Conservation (phyloP, 306 rosid species). For the Gastrolobium villosum region DNA sequence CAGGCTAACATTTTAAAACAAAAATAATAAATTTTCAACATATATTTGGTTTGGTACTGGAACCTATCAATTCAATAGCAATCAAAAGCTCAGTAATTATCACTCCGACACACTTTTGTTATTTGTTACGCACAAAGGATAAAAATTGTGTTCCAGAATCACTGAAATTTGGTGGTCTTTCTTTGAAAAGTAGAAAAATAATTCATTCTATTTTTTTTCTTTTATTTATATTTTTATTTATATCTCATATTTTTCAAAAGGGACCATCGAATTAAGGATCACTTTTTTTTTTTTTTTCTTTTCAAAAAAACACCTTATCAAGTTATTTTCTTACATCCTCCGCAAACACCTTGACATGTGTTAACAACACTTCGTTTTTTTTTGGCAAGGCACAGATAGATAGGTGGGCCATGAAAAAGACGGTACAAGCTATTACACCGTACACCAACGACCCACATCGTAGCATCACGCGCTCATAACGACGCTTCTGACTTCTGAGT, state of each 20-base stretch:
- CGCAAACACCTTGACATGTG: constrained; percentile 39
- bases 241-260: no score
- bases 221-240: no score
- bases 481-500: neutral
- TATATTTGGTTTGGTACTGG: neutral
- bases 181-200: no score
- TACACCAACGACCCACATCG: neutral
- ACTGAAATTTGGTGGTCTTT: no score
- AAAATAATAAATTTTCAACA: neutral
- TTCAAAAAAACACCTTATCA: neutral
- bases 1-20: neutral
- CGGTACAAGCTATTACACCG: neutral
- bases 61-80: neutral
- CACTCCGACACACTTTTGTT: neutral
- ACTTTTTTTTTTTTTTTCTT: no score
- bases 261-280: no score
- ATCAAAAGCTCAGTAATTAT: neutral
- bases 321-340: neutral
- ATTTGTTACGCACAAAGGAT: neutral
- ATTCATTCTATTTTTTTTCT: no score
- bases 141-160: no score
- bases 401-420: neutral
- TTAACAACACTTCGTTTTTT: constrained; percentile 16
- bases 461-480: constrained; percentile 36
- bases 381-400: constrained; percentile 6